Base-by-base conservation (phyloP, 2,329 filamentous ascomycete species). In the Pseudocercospora fijiensis region DNA sequence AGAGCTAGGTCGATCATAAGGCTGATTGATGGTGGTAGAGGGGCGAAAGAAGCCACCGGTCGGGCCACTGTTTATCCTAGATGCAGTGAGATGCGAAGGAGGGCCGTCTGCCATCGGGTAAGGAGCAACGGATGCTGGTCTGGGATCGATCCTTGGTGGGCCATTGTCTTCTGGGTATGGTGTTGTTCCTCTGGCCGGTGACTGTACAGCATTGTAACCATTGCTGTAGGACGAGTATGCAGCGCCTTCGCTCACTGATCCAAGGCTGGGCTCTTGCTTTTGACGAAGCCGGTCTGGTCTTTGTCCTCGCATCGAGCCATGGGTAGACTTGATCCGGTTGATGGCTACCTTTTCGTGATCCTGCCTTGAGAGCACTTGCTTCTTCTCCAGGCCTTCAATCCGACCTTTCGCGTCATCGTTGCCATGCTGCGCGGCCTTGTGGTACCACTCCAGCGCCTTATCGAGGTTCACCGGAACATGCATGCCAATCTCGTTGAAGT, bases 401-500 rank as follows among this genome's bases (percentile, higher is more conserved):
- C 95, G 87, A 52, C 85, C 85, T 56, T 87, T 80, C 11, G 95
- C 95, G 77, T 99, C 95, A 71, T 90, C 90, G 78, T 98, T 99
- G 37, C 94, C 95, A 73, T 94, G 91, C 30, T 91, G 89, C 28
- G 92, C 90, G 7, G 95, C 94, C 73, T 92, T 88, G 69, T 90
- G 86, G 75, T 99, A 99, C 95, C 95, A 99, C 67, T 84, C 87
- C 67, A 90, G 84, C 0, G 95, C 94, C 75, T 95, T 90, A 57
- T 87, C 85, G 47, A 97, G 79, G 74, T 94, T 91, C 68, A 91
- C 90, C n/a, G 87, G 85, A 24, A 96, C 90, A 74, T 92, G 88
- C 75, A 99, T 96, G 70, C 95, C 95, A 70, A 99, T 96, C 76
- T 99, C 95, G 75, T 95, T 87, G 79, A 98, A 99, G 78, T 99